Evolutionary conservation across 352 stramenopile genomes (phyloP), one percentile per base, ranked within the genome.

Genomic region (Pythium rhizo-oryzae): DNA sequence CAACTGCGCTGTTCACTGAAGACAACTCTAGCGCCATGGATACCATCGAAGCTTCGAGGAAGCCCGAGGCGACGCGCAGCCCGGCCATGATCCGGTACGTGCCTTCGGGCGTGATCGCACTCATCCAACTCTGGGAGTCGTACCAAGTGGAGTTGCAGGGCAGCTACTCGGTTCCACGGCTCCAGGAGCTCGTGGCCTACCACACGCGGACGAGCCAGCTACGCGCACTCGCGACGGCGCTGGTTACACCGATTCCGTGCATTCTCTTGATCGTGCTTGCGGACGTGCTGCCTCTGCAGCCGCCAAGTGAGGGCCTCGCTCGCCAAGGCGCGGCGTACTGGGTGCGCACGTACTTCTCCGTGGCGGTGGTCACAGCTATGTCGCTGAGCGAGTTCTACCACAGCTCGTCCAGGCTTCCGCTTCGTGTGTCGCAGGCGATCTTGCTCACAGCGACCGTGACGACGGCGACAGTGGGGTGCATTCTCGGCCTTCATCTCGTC

Each of bases 331-430:
- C 21, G 9, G 8, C 44, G 3, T 69, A 64, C 21, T 69, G 62
- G 52, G 8, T 37, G 4, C 62, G 62, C 24, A 37, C 24, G 4
- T 56, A 49, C 47, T 30, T 50, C 25, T 56, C 51, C 6, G 21
- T 55, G 5, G 19, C 13, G 13, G 35, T 69, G 8, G 18, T 69
- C 39, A 51, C 62, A 0, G 12, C 16, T 18, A 57, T 52, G 1
- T 11, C 21, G 11, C 1, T 69, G 8, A 24, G n/a, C 15, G 39
- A 69, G 41, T 62, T 62, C 52, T 21, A 62, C 15, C 37, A 62
- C 39, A 12, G 23, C 4, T 61, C 41, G 3, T 7, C 21, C 15
- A 18, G 4, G 33, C 47, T 30, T n/a, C n/a, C n/a, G n/a, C n/a
- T n/a, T n/a, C n/a, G n/a, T n/a, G n/a, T n/a, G n/a, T 46, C 33